These are phyloP conservation scores for Salix dunnii DNA, from an alignment of 345 rosid species.

Conservation along the genomic window DNA sequence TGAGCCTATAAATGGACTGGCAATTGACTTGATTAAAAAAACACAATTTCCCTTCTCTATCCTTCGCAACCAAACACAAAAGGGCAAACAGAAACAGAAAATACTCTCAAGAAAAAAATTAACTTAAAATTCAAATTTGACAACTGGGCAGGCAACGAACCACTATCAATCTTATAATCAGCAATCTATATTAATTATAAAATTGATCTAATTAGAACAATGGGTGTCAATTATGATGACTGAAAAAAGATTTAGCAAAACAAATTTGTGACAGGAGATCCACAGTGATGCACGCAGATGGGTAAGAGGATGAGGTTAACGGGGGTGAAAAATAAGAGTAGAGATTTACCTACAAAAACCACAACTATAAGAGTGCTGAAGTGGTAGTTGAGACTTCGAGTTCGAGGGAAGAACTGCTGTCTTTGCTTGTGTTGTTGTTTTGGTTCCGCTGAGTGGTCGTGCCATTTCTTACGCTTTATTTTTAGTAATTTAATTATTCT, in stretches of 20 bases:
- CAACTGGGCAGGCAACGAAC: background rate
- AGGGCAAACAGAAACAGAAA: too few relatives aligned
- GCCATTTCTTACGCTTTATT: too few relatives aligned
- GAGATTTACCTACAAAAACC: background rate
- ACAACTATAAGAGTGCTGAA: background rate
- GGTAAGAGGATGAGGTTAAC: too few relatives aligned
- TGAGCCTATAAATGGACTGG: background rate
- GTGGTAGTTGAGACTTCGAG: background rate
- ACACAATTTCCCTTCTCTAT: background rate
- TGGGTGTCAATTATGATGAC: too few relatives aligned
- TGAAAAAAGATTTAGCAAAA: too few relatives aligned
- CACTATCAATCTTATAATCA: background rate
- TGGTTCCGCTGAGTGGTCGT: too few relatives aligned
- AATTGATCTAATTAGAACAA: background rate
- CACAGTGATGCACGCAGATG: background rate
- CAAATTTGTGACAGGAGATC: background rate
- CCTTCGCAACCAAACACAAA: background rate
- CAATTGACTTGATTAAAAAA: too few relatives aligned
- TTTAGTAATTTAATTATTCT: too few relatives aligned
- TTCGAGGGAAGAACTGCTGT: too few relatives aligned
- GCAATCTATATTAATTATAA: too few relatives aligned
- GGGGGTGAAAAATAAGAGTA: background rate
- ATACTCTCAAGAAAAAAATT: background rate
- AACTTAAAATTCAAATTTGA: background rate
- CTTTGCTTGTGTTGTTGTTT: too few relatives aligned